Evolutionary conservation across 1,139 yeast species (phyloP), one percentile per base, ranked within the genome.

Genomic region (Hansenula sp.): DNA sequence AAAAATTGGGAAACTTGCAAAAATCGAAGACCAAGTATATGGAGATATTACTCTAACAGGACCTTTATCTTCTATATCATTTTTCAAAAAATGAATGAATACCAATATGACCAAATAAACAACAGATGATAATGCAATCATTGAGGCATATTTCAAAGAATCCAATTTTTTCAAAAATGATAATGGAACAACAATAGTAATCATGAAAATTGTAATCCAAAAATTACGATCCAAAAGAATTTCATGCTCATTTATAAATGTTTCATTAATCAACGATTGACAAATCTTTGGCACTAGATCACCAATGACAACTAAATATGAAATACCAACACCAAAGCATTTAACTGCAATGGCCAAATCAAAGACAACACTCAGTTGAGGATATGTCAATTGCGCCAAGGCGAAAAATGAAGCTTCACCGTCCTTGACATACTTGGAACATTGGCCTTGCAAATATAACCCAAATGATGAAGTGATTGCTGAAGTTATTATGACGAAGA

Each of bases 261-360:
- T 36, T 2, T 53, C 55, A 31, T 49, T 56, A 3, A 58, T 54
- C 32, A 81, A 58, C 17, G 77, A 71, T 44, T 72, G 76, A 58
- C 76, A 63, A 41, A 84, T 80, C 53, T 81, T 82, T 3, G 93
- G 93, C 81, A 83, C 74, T 57, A 84, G 70, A 60, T 84, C 91
- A 6, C 91, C 93, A 51, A 84, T 81, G 33, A 84, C 88, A 43
- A 84, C 88, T 57, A 84, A 67, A 55, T 84, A 84, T 41, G 86
- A 79, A 3, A 84, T 77, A 0, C 88, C 90, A 5, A 84, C 91
- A n/a, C 93, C 93, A 61, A 84, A 82, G 57, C 91, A 84, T 62
- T 91, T 94, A 52, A 91, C 70, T 16, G 96, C 96, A 51, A 91
- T 91, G 10, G 97, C 97, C 11, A 83, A 56, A 63, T 91, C 98